These are phyloP conservation scores for Shiraia bambusicola DNA, from an alignment of 2,329 filamentous ascomycete genomes.

Conservation along the genomic window DNA sequence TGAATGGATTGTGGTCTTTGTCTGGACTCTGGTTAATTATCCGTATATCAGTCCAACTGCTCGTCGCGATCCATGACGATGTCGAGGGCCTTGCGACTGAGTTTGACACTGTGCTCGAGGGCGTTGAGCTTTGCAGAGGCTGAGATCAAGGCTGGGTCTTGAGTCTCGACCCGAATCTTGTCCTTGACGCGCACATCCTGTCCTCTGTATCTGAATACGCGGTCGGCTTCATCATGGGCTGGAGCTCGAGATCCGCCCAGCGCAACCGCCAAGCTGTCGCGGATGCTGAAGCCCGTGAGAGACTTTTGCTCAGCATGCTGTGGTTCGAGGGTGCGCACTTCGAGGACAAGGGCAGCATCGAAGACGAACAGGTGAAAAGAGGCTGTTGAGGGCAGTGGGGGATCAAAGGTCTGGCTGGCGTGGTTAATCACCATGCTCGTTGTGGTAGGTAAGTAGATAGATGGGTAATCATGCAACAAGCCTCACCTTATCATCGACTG, in stretches of 20 bases:
- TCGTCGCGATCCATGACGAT: slow-evolving; percentile 73
- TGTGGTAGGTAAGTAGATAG: too few species aligned
- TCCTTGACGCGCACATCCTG: slow-evolving; percentile 82
- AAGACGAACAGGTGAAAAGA: slow-evolving; percentile 66
- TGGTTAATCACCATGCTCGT: neutral
- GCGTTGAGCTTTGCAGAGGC: slow-evolving; percentile 81
- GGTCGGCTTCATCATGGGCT: slow-evolving; percentile 67
- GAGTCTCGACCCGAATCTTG: slow-evolving; percentile 84
- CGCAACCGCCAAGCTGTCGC: slow-evolving; percentile 56
- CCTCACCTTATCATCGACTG: slow-evolving; percentile 59
- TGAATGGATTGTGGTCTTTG: slow-evolving; percentile 12
- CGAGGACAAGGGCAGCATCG: slow-evolving; percentile 58
- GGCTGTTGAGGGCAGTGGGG: slow-evolving; percentile 65
- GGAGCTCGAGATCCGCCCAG: slow-evolving; percentile 46
- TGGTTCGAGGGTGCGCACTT: slow-evolving; percentile 70
- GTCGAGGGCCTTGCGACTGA: slow-evolving; percentile 70
- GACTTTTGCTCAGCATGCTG: slow-evolving; percentile 31
- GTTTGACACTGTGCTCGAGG: slow-evolving; percentile 69
- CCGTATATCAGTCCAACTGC: slow-evolving; percentile 25
- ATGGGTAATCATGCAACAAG: too few species aligned
- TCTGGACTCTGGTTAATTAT: slow-evolving; percentile 8
- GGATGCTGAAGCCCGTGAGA: slow-evolving; percentile 54
- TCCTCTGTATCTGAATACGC: slow-evolving; percentile 68
- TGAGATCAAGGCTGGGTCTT: slow-evolving; percentile 82
- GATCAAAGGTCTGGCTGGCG: slow-evolving; percentile 56